Conservation (phyloP, 305 asterid genomes). For the Caryopteris hybrid region DNA sequence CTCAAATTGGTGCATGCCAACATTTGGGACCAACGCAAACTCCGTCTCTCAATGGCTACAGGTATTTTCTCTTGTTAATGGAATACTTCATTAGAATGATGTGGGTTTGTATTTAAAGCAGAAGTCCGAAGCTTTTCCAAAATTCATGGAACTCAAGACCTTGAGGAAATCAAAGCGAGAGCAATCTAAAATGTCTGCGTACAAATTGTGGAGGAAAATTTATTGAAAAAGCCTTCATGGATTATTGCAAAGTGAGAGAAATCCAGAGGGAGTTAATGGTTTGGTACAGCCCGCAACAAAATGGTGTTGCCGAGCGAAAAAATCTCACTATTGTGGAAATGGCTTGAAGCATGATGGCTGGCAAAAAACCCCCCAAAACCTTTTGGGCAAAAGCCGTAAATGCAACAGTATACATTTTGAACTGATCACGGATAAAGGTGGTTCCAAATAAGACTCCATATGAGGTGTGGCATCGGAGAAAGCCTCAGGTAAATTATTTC, state of each 20-base stretch:
- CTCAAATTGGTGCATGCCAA: too few species aligned
- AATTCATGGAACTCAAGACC: neutral
- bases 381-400: neutral
- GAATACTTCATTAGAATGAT: neutral
- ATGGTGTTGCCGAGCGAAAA: neutral
- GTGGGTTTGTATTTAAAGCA: neutral
- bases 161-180: neutral
- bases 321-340: neutral
- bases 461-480: neutral
- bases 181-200: neutral
- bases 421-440: neutral
- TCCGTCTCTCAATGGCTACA: too few species aligned
- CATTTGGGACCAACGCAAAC: neutral
- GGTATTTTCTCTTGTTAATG: too few species aligned
- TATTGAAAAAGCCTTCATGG: neutral
- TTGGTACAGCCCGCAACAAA: neutral
- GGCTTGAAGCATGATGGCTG: neutral
- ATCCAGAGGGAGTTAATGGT: neutral
- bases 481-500: neutral
- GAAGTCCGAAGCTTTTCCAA: neutral
- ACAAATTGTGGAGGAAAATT: constrained; percentile 1
- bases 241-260: neutral
- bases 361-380: neutral
- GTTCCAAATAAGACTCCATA: neutral
- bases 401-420: neutral